phyloP scores from a whole-genome alignment of 768 basidiomycete species.

The Pleurotus tuber-regium region DNA sequence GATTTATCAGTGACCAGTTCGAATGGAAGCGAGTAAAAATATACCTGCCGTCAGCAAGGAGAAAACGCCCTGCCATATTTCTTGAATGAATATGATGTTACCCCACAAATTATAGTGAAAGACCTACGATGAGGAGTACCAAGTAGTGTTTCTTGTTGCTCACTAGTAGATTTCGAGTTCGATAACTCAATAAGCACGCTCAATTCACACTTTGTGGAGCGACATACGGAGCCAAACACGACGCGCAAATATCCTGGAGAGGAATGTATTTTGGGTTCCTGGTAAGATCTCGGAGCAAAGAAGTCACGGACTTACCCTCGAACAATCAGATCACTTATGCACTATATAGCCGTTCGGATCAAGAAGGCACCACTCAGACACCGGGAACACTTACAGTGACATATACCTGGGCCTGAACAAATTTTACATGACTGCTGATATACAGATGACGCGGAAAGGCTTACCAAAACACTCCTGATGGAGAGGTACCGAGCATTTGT shows the following conservation, averaged over 20 bases:
- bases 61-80: background rate
- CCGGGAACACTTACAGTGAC: slow-evolving; percentile 21
- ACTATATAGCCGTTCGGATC: slow-evolving; percentile 11
- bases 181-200: background rate
- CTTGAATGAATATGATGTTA: too few species aligned
- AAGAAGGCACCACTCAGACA: background rate
- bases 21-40: background rate
- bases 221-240: slow-evolving; percentile 26
- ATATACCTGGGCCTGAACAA: slow-evolving; percentile 23
- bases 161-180: slow-evolving; percentile 17
- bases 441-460: background rate
- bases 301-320: slow-evolving; percentile 28
- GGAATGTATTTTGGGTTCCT: background rate
- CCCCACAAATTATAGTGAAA: background rate
- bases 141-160: slow-evolving; percentile 17
- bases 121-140: slow-evolving; percentile 19
- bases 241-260: slow-evolving; percentile 22
- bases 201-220: background rate
- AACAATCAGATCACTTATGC: slow-evolving; percentile 28
- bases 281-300: background rate
- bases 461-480: slow-evolving; percentile 25
- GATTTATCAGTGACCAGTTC: background rate
- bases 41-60: background rate
- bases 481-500: background rate
- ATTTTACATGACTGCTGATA: background rate